phyloP scores from a whole-genome alignment of 164 flowering plant genomes.

The Vitis cinerea region DNA sequence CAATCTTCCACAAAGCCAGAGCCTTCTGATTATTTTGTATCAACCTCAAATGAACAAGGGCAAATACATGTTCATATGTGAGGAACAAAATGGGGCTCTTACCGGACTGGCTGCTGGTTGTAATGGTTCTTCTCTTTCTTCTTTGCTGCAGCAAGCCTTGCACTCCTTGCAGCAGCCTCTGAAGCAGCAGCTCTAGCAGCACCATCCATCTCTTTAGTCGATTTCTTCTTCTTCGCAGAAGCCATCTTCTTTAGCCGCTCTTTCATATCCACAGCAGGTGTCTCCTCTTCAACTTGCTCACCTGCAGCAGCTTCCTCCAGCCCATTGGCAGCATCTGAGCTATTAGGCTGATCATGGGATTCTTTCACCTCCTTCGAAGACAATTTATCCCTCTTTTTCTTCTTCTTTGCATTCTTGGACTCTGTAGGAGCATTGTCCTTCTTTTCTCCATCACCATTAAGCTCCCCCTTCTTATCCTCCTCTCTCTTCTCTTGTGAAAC shows the following conservation, averaged over 20 bases:
- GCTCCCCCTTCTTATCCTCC: constrained; percentile 45
- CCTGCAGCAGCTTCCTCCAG: constrained; percentile 19
- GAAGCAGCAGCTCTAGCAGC: constrained; percentile 83
- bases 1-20: constrained; percentile 7
- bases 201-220: constrained; percentile 80
- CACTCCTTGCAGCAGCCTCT: constrained; percentile 83
- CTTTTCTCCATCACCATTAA: constrained; percentile 48
- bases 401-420: constrained; percentile 80
- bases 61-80: constrained; percentile 11
- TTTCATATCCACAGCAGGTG: constrained; percentile 58
- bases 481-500: constrained; percentile 44
- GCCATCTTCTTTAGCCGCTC: constrained; percentile 77
- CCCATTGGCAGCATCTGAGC: constrained; percentile 9
- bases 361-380: constrained; percentile 53
- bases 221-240: constrained; percentile 80
- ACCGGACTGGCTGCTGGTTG: constrained; percentile 54
- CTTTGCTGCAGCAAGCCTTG: constrained; percentile 94
- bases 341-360: constrained; percentile 20
- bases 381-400: constrained; percentile 85
- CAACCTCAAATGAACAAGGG: constrained; percentile 13
- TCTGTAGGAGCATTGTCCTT: constrained; percentile 57
- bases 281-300: constrained; percentile 29
- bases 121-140: constrained; percentile 90
- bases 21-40: constrained; percentile 16
- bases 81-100: constrained; percentile 2